Base-by-base conservation (phyloP, 2,329 filamentous ascomycete species). In the Mollisia scopiformis region DNA sequence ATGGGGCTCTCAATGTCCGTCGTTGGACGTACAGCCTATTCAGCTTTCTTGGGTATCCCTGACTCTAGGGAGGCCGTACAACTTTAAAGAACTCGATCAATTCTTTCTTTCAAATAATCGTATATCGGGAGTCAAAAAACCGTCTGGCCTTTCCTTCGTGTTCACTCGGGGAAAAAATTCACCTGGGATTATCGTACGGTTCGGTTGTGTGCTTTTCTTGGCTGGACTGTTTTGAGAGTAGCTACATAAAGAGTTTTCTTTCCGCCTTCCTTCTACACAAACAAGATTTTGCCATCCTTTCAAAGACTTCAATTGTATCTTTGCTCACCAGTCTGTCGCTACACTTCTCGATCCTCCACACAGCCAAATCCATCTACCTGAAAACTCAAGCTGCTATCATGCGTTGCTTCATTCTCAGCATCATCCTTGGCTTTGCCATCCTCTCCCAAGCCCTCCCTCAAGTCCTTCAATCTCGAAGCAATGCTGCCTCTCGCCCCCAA, bases 341-440 rank as follows among this genome's bases (percentile, higher is more conserved):
- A 31, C 49, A 31, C 3, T 19, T 19, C 27, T n/a, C 19, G 21
- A n/a, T 27, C 33, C 6, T 28, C 25, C 25, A 33, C 19, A 33
- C 10, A 33, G 16, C 16, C 11, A 31, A 8, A 33, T 33, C 13
- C 11, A 8, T 33, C 16, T 14, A 11, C n/a, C 8, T 28, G 27
- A 43, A 35, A 53, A 37, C 37, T 23, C 13, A 13, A 19, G 8
- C 23, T 28, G 23, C 53, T 47, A 56, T 41, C 27, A 65, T 66
- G 64, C 59, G 43, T 31, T 56, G 63, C 54, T 28, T 64, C 16
- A n/a, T 59, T 41, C 21, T 59, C 43, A 47, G 23, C 54, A 49
- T 64, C 28, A 25, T 59, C 19, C 27, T 62, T 31, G 52, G 47
- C 51, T 27, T 66, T n/a, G 62, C 54, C 25, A 39, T 59, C 41